Evolutionary conservation across 257 asterid genomes (phyloP), one percentile per base, ranked within the genome.

Genomic region (Paulownia fortunei): DNA sequence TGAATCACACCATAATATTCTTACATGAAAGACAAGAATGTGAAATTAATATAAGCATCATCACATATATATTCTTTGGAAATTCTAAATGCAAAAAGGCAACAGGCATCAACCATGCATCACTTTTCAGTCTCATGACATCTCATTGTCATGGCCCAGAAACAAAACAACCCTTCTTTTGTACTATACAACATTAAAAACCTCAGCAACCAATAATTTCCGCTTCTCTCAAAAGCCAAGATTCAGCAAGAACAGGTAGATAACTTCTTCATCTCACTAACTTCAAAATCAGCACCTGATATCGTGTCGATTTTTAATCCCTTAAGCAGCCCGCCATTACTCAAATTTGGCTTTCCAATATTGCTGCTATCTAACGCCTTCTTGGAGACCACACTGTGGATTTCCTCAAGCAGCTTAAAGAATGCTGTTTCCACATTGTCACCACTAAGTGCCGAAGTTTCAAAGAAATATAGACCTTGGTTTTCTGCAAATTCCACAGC

Each of bases 251-350:
- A 92, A 69, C 97, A 92, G 2, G 87, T 79, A 18, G 92, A 87
- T 76, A 83, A 16, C 59, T 92, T 90, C 93, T 90, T 92, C 77
- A 92, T 85, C 82, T 90, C 91, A 58, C 96, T 92, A 8, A 90
- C 93, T 83, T 90, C 96, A 66, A 86, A 84, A 85, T 92, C 90
- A 18, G 84, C 74, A 58, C 82, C 74, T 0, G 90, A 64, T 18
- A 76, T 61, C 1, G 80, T 63, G 49, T 90, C 94, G 23, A 90
- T 87, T 34, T 87, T 90, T 70, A 87, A 74, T 3, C 93, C 97
- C 34, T 82, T 79, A 16, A 83, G 82, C 41, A 80, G 41, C 1
- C 69, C 89, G 6, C 69, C 88, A 15, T 72, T 55, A 11, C 41
- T 80, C 6, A 51, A 72, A 4, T 32, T 75, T 12, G 86, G 78